These are phyloP conservation scores for Sporothrix protearum DNA, from an alignment of 2,329 filamentous ascomycete species.

Conservation along the genomic window DNA sequence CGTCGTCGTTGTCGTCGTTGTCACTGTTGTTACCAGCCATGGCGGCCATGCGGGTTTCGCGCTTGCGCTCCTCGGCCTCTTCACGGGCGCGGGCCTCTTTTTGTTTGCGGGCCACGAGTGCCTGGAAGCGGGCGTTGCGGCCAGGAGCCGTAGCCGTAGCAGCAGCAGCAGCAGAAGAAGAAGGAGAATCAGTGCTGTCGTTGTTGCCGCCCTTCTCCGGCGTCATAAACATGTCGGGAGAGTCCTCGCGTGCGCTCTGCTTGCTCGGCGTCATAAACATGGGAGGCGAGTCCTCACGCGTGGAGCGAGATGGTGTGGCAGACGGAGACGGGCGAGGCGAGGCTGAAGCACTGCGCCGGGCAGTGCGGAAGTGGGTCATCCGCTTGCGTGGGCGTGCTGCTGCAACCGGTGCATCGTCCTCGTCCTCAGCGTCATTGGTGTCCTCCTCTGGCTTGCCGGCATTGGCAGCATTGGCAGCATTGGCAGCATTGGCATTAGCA, in stretches of 20 bases:
- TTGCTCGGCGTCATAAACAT: constrained; percentile 27
- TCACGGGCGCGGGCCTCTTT: constrained; percentile 67
- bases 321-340: constrained; percentile 12
- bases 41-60: constrained; percentile 42
- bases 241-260: constrained; percentile 34
- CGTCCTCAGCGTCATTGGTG: constrained; percentile 31
- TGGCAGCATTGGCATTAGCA: no score
- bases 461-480: constrained; percentile 29
- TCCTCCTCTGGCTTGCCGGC: not conserved
- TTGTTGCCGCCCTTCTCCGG: constrained; percentile 40
- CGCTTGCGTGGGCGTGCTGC: constrained; percentile 34
- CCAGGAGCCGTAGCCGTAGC: no score
- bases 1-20: constrained; percentile 39
- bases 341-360: constrained; percentile 26
- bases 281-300: constrained; percentile 19
- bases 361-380: constrained; percentile 31
- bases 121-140: constrained; percentile 62
- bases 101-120: constrained; percentile 69
- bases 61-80: constrained; percentile 51
- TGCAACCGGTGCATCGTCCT: constrained; percentile 36
- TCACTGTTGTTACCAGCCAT: constrained; percentile 28
- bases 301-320: not conserved
- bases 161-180: no score
- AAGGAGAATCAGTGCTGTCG: constrained; percentile 23
- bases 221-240: constrained; percentile 56